Conservation (phyloP, 2,329 filamentous ascomycete genomes). For the Colletotrichum liriopes region DNA sequence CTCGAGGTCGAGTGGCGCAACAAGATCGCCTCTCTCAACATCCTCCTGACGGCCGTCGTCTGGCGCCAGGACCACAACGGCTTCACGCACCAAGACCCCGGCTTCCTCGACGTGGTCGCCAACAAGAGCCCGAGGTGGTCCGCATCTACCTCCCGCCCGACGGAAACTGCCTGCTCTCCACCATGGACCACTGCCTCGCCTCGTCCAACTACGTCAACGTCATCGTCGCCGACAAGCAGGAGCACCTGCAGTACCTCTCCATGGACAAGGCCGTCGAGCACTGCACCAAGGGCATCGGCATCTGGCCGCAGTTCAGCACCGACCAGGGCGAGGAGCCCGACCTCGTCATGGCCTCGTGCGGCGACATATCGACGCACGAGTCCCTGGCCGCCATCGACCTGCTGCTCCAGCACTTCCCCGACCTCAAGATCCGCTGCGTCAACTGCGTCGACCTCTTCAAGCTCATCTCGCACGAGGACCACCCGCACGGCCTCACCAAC, state of each 20-base stretch:
- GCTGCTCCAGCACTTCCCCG: constrained; percentile 78
- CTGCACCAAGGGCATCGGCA: constrained; percentile 84
- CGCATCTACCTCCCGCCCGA: constrained; percentile 87
- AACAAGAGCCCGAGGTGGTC: constrained; percentile 86
- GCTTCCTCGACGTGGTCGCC: constrained; percentile 84
- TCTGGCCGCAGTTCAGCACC: constrained; percentile 84
- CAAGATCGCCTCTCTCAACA: constrained; percentile 83
- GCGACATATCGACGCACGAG: constrained; percentile 82
- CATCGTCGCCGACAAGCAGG: constrained; percentile 84
- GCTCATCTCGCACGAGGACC: constrained; percentile 78
- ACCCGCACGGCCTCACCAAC: constrained; percentile 81
- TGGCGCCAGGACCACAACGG: constrained; percentile 90
- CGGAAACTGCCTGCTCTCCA: constrained; percentile 82
- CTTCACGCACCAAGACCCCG: constrained; percentile 86
- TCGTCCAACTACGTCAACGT: constrained; percentile 87
- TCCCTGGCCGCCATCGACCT: constrained; percentile 82
- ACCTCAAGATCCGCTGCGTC: constrained; percentile 83
- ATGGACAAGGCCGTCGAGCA: constrained; percentile 82
- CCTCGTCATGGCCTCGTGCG: constrained; percentile 82
- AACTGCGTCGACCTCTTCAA: constrained; percentile 88
- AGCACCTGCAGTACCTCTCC: constrained; percentile 81
- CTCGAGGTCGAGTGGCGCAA: constrained; percentile 84
- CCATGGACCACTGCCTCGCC: constrained; percentile 82
- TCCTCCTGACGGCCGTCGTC: constrained; percentile 83
- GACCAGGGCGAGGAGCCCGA: constrained; percentile 79